Evolutionary conservation across 2,329 filamentous ascomycete species (phyloP), one percentile per base, ranked within the genome.

Genomic region (Epichloe sp.): DNA sequence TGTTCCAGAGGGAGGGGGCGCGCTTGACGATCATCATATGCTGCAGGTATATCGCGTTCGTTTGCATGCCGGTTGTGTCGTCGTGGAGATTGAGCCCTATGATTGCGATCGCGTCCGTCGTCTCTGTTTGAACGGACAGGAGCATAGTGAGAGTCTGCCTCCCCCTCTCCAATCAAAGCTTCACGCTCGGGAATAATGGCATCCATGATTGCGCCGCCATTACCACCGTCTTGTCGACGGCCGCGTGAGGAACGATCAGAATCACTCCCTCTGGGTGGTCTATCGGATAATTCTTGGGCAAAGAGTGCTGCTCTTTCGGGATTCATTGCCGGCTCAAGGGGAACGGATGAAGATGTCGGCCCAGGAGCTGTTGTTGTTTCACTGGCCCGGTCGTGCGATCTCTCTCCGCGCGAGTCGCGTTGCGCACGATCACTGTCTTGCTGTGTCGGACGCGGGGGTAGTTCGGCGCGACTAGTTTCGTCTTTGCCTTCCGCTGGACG

Each of bases 281-380:
- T 57, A 21, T 64, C 61, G 34, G 55, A 50, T 19, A 54, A 55
- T 26, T 70, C 66, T 53, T 69, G 58, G 1, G 68, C 67, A 48
- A 78, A 71, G 5, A 77, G 63, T 8, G 75, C 71, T 34, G 76
- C 75, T 52, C 78, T 71, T 48, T 78, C 75, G 1, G 78, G 76
- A 54, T 80, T 79, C 58, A 80, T 75, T 8, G 68, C 65, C 7
- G 75, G 74, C 11, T 76, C 77, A 17, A 65, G 60, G 4, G 57
- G 44, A 4, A 63, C 60, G 4, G 55, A 34, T 14, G 52, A 53
- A 37, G 64, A 50, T 37, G 58, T 54, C 38, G 65, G 56, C 11
- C 65, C 57, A 14, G 55, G 53, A 0, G 50, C 47, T 2, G 68
- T 60, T n/a, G 64, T 60, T n/a, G 64, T 49, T 34, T 69, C 62